A percentile compares a stretch with the other conserved stretches of the same genome.
Evolutionary conservation across 331 rosid species (phyloP).

Genomic region (Saraca asoca): DNA sequence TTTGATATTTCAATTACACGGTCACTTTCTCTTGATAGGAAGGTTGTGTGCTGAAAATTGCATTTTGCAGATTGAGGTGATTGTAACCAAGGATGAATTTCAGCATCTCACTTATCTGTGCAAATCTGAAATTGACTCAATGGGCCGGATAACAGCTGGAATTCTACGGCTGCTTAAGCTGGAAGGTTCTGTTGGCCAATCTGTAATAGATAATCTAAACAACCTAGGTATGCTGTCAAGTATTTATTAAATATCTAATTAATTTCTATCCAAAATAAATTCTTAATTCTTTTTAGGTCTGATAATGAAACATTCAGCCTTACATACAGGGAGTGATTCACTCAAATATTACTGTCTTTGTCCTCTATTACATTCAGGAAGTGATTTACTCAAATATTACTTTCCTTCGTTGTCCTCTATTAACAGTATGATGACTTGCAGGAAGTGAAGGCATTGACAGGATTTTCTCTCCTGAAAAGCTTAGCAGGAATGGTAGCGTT

Average conservation of each 20-base stretch:
- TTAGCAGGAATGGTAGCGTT: constrained; percentile 52
- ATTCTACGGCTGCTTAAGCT: constrained; percentile 76
- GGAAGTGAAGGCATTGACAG: constrained; percentile 91
- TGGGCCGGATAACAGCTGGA: constrained; percentile 90
- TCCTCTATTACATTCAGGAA: constrained; percentile 20
- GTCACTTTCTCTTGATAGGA: constrained; percentile 7
- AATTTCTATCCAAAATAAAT: constrained; percentile 17
- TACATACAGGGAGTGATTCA: constrained; percentile 4
- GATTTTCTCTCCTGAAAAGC: constrained; percentile 65
- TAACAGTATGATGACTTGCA: constrained; percentile 45
- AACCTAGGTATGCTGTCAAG: constrained; percentile 65
- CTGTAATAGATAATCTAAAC: constrained; percentile 77
- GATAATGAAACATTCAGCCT: constrained; percentile 20
- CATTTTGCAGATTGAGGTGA: constrained; percentile 72
- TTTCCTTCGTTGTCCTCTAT: constrained; percentile 10
- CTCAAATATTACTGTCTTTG: neutral
- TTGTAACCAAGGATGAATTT: constrained; percentile 89
- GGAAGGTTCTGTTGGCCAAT: constrained; percentile 85
- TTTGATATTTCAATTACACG: constrained; percentile 26
- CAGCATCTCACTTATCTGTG: constrained; percentile 80
- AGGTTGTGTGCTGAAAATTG: constrained; percentile 30
- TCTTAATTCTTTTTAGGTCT: neutral
- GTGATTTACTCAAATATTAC: neutral
- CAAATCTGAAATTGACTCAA: constrained; percentile 93
- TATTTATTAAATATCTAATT: constrained; percentile 23